Conservation (phyloP, 345 rosid species). For the Eucalyptus pauciflora region DNA sequence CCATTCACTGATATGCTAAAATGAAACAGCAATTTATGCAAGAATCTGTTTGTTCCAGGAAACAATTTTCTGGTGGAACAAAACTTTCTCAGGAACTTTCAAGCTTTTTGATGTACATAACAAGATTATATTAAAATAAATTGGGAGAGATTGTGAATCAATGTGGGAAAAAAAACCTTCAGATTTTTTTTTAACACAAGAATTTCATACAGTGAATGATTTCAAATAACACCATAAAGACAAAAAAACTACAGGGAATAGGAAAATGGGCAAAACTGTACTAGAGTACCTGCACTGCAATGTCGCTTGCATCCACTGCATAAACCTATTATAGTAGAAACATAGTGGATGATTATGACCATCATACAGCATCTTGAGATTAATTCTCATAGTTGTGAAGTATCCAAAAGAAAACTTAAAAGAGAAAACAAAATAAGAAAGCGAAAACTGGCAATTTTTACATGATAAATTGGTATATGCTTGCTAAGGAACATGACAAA, state of each 20-base stretch:
- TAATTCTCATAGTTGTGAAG: not conserved
- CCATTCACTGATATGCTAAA: not conserved
- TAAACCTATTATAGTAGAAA: constrained; percentile 55
- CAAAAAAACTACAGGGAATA: not conserved
- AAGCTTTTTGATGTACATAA: not conserved
- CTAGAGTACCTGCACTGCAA: constrained; percentile 79
- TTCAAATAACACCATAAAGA: not conserved
- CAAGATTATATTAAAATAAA: not conserved
- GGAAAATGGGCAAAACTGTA: not conserved
- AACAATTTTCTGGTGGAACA: not conserved
- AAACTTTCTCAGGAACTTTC: not conserved
- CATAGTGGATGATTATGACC: not conserved
- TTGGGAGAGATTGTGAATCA: not conserved
- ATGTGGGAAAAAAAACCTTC: not conserved
- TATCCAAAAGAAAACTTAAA: not conserved
- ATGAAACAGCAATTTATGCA: not conserved
- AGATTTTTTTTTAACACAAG: not conserved
- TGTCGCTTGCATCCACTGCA: constrained; percentile 97
- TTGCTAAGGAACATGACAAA: not conserved
- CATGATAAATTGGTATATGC: not conserved
- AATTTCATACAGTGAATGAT: not conserved
- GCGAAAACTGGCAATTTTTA: not conserved
- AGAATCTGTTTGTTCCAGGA: not conserved
- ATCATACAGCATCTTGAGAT: not conserved
- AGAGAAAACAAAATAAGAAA: not conserved